phyloP scores from a whole-genome alignment of 2,329 filamentous ascomycete genomes.

The Harringtonia lauricola region DNA sequence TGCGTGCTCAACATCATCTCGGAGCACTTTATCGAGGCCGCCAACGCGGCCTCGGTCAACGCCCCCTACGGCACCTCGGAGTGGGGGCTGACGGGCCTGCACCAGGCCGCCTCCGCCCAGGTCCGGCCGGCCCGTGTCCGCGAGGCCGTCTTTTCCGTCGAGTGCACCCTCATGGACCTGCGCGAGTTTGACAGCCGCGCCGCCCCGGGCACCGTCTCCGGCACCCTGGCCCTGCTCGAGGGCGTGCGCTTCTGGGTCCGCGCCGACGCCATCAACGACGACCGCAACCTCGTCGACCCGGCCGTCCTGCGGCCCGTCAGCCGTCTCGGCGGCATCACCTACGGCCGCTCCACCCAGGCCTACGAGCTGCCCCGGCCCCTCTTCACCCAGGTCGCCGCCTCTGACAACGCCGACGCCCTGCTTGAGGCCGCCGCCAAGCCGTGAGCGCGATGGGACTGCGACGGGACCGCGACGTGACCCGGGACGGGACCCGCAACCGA shows the following conservation, averaged over 20 bases:
- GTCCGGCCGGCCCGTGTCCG: constrained; percentile 56
- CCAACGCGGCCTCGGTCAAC: constrained; percentile 71
- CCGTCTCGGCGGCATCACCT: constrained; percentile 78
- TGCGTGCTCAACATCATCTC: constrained; percentile 77
- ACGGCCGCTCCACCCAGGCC: constrained; percentile 57
- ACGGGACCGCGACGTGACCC: too few species aligned
- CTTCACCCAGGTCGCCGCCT: constrained; percentile 32
- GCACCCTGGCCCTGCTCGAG: constrained; percentile 67
- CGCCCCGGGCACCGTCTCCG: constrained; percentile 62
- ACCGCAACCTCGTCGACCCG: constrained; percentile 63
- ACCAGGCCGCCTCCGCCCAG: constrained; percentile 48
- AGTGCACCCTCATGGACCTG: constrained; percentile 65
- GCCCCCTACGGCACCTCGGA: constrained; percentile 67
- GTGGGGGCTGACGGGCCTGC: constrained; percentile 70
- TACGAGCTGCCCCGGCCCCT: constrained; percentile 59
- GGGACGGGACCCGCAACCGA: too few species aligned
- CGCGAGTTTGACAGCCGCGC: constrained; percentile 67
- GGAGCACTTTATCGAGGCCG: constrained; percentile 77
- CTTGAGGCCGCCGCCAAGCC: constrained; percentile 6
- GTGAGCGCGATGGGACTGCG: not conserved
- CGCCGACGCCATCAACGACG: constrained; percentile 77
- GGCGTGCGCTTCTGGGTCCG: constrained; percentile 81
- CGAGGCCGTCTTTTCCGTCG: constrained; percentile 75
- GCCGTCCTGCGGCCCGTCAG: constrained; percentile 63
- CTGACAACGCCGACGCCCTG: constrained; percentile 19